phyloP scores from a whole-genome alignment of 2,329 filamentous ascomycete genomes.

The Hypocreales sp. region DNA sequence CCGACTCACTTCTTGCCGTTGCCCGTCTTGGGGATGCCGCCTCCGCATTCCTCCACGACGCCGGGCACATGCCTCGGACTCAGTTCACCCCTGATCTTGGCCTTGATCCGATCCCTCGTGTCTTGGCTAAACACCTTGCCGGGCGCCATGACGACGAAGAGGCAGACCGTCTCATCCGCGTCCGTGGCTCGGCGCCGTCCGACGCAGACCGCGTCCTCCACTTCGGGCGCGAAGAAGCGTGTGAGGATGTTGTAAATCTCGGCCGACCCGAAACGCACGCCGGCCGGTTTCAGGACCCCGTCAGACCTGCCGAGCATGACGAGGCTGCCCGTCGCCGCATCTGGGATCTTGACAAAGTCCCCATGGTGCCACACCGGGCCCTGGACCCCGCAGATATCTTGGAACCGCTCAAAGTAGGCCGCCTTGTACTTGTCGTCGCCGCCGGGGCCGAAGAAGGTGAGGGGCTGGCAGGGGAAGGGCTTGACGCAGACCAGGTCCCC shows the following conservation, averaged over 20 bases:
- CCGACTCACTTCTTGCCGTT: conserved; percentile 90
- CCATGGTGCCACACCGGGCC: conserved; percentile 75
- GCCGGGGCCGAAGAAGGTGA: conserved; percentile 64
- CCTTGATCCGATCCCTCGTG: conserved; percentile 48
- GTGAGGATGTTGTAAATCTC: conserved; percentile 95
- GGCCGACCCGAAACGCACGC: conserved; percentile 81
- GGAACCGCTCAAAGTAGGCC: conserved; percentile 81
- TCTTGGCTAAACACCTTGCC: conserved; percentile 40
- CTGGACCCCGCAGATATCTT: conserved; percentile 20
- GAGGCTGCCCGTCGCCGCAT: conserved; percentile 58
- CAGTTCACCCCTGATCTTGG: conserved; percentile 57
- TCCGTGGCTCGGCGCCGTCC: conserved; percentile 59
- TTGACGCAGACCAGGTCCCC: conserved; percentile 79
- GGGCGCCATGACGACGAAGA: conserved; percentile 69
- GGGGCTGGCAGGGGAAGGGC: conserved; percentile 82
- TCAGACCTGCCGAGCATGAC: conserved; percentile 88
- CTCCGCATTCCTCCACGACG: conserved; percentile 60
- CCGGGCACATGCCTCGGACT: conserved; percentile 83
- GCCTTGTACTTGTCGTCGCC: conserved; percentile 59
- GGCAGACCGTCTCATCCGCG: conserved; percentile 68
- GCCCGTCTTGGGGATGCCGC: conserved; percentile 77
- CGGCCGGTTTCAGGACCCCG: conserved; percentile 81
- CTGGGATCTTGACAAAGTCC: conserved; percentile 62
- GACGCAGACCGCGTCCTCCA: conserved; percentile 80
- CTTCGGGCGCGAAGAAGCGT: conserved; percentile 59